These are phyloP conservation scores for Candida taoyuanica DNA, from an alignment of 805 yeast species.

Conservation along the genomic window DNA sequence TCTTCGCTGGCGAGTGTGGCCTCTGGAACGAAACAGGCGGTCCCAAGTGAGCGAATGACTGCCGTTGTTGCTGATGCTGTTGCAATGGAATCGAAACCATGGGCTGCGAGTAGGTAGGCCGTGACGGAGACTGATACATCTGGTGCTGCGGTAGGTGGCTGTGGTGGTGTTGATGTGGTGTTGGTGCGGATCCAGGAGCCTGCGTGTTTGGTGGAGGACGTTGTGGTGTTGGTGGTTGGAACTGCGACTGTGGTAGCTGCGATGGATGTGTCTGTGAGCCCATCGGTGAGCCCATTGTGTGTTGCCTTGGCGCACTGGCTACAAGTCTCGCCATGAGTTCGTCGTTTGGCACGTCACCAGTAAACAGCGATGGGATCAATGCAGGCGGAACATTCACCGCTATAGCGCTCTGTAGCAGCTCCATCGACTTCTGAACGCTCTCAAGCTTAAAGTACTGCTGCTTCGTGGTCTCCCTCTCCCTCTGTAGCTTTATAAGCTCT, in stretches of 20 bases:
- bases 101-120: not conserved
- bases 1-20: conserved; percentile 62
- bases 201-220: not conserved
- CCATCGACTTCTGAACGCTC: conserved; percentile 51
- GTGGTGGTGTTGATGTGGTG: conserved; percentile 6
- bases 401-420: conserved; percentile 57
- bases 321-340: conserved; percentile 13
- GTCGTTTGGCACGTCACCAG: conserved; percentile 27
- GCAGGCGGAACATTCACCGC: conserved; percentile 59
- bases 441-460: conserved; percentile 75
- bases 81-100: conserved; percentile 9
- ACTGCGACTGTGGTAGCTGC: not conserved
- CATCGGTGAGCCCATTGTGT: no score
- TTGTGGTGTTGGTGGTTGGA: conserved; percentile 5
- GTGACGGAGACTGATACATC: not conserved
- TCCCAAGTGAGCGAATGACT: conserved; percentile 11
- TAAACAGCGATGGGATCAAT: conserved; percentile 58
- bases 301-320: conserved; percentile 5
- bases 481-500: conserved; percentile 23
- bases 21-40: conserved; percentile 29
- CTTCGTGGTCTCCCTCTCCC: conserved; percentile 75
- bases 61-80: conserved; percentile 1
- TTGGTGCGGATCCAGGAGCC: conserved; percentile 1
- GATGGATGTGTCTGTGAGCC: no score
- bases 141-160: not conserved